Evolutionary conservation across 345 rosid genomes (phyloP).

Genomic region (Corchorus capsularis): DNA sequence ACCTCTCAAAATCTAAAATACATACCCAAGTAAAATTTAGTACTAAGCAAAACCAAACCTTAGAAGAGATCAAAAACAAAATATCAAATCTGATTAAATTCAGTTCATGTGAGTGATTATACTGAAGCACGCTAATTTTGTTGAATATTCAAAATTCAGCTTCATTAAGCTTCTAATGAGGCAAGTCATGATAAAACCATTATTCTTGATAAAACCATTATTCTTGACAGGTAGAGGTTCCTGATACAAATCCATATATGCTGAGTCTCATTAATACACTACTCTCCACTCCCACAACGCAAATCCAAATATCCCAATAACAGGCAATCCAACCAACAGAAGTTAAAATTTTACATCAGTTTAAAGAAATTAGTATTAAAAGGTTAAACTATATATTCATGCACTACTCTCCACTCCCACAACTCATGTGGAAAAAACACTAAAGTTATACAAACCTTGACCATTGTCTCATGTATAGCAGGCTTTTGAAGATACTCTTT

Average conservation of each 20-base stretch:
- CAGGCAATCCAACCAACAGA: too few relatives aligned
- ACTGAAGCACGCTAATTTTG: too few relatives aligned
- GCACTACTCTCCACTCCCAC: background rate
- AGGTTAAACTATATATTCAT: background rate
- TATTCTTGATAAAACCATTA: background rate
- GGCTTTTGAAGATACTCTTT: conserved; percentile 92
- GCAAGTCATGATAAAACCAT: too few relatives aligned
- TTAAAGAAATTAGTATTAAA: background rate
- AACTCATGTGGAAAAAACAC: conserved; percentile 12
- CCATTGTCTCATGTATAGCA: conserved; percentile 98
- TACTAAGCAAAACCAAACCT: background rate
- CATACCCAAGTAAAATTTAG: background rate
- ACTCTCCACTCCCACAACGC: too few relatives aligned
- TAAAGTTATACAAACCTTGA: conserved; percentile 73
- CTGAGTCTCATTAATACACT: too few relatives aligned
- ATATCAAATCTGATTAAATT: background rate
- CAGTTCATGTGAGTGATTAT: too few relatives aligned
- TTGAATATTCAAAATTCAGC: too few relatives aligned
- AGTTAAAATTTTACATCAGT: background rate
- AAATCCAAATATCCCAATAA: background rate
- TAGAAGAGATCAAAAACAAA: background rate
- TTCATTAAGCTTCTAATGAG: background rate
- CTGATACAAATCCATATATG: too few relatives aligned
- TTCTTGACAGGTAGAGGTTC: background rate
- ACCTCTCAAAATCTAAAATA: conserved; percentile 1